Percentiles rank a stretch among this genome's conserved stretches.
Evolutionary conservation across 164 flowering plant species (phyloP).

Genomic region (Pachysandra terminalis): DNA sequence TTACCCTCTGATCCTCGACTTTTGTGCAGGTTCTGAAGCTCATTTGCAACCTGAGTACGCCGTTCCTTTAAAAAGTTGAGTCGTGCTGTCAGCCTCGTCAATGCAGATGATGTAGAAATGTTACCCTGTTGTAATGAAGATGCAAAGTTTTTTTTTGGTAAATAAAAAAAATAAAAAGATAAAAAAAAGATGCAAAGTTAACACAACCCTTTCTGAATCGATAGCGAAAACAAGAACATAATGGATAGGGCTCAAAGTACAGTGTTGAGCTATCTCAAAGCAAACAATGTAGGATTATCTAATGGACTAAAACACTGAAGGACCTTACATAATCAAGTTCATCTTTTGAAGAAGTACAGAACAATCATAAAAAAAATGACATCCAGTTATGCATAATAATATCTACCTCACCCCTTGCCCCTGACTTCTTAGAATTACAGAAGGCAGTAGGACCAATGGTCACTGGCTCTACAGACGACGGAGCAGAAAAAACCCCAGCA

Average conservation of each 20-base stretch:
- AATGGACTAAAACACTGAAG: not conserved
- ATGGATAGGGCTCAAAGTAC: no score
- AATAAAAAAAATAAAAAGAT: no score
- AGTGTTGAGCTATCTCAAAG: not conserved
- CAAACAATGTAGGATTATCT: not conserved
- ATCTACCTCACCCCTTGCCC: slow-evolving; percentile 45
- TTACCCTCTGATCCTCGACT: slow-evolving; percentile 14
- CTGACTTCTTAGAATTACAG: slow-evolving; percentile 27
- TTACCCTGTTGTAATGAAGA: slow-evolving; percentile 53
- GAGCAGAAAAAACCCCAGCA: slow-evolving; percentile 6
- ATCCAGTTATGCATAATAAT: slow-evolving; percentile 7
- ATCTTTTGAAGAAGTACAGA: not conserved
- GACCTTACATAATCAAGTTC: not conserved
- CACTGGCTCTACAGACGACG: slow-evolving; percentile 13
- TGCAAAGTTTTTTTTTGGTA: no score
- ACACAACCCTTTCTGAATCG: slow-evolving; percentile 1
- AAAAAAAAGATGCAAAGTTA: slow-evolving; percentile 12
- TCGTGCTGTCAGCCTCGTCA: slow-evolving; percentile 68
- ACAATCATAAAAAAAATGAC: not conserved
- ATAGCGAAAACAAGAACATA: slow-evolving; percentile 1
- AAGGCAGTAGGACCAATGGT: slow-evolving; percentile 12
- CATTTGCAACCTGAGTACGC: slow-evolving; percentile 62
- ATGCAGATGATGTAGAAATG: slow-evolving; percentile 51
- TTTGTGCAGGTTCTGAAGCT: slow-evolving; percentile 51
- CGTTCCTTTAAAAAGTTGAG: slow-evolving; percentile 79